A percentile compares a stretch with the other conserved stretches of the same genome.
phyloP scores from a whole-genome alignment of 495 filamentous ascomycete genomes.

The Hypoxylon cercidicola region DNA sequence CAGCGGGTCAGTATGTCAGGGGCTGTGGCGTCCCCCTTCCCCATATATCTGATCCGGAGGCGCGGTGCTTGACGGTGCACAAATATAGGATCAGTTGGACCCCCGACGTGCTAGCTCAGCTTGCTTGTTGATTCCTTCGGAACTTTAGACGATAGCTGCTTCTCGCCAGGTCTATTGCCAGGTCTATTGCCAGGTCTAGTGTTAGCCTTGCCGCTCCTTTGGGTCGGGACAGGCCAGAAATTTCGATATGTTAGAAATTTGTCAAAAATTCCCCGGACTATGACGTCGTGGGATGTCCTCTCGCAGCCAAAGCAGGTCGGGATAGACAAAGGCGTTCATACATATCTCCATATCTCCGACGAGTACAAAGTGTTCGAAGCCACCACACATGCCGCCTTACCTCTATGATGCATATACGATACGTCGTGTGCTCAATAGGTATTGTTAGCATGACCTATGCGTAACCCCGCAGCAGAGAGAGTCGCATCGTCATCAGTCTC shows the following conservation, averaged over 20 bases:
- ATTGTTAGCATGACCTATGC: not conserved
- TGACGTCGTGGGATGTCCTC: not conserved
- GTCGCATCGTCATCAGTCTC: constrained; percentile 7
- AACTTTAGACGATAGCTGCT: constrained; percentile 11
- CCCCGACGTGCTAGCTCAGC: not conserved
- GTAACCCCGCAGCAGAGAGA: not conserved
- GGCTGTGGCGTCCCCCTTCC: too few species aligned
- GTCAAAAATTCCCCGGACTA: not conserved
- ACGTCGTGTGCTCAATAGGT: constrained; percentile 33
- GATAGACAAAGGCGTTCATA: not conserved
- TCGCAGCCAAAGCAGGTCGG: not conserved
- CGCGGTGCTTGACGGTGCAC: too few species aligned
- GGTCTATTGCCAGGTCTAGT: not conserved
- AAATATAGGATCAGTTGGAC: not conserved
- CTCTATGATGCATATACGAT: constrained; percentile 45
- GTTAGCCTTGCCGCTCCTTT: not conserved
- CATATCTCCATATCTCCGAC: not conserved
- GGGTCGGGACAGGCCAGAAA: too few species aligned
- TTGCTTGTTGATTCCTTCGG: not conserved
- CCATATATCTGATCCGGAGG: constrained; percentile 8
- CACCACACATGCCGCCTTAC: constrained; percentile 23
- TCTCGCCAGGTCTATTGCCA: constrained; percentile 1
- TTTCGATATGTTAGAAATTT: not conserved
- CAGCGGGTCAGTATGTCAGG: too few species aligned
- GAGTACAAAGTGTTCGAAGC: not conserved